Base-by-base conservation (phyloP, 495 filamentous ascomycete genomes). In the Achaetomiella virescens region DNA sequence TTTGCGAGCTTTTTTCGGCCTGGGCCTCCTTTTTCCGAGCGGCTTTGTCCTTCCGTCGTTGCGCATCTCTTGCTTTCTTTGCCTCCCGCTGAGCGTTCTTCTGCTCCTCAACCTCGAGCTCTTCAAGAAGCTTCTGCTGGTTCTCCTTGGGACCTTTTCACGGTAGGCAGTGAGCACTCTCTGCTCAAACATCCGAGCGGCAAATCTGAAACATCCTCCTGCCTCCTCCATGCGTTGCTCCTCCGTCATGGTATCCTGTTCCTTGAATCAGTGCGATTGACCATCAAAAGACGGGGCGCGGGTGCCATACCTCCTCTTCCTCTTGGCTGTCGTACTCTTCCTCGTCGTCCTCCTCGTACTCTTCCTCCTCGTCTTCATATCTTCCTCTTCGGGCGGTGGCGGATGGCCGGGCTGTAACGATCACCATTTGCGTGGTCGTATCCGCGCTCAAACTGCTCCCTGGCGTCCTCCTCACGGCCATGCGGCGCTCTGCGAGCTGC, bases 181-280 rank as follows among this genome's bases (percentile, higher is more conserved):
- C 69, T 97, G 95, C 70, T 99, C 93, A 67, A 99, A 99, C 93
- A 99, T 99, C 59, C 93, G 82, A 37, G 93, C 93, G 49, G 93
- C 93, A 71, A 99, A 99, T 99, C 69, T 99, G 93, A 68, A 99
- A 99, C 93, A 99, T 99, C 56, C 93, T 80, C 47, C 95, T 82
- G 46, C 93, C 93, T 75, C 93, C 66, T 99, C 90, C 93, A 99
- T 97, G 33, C 93, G 88, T 72, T 99, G 92, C 68, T 95, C 89
- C 73, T 97, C 92, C 14, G 90, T 96, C 89, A 97, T 95, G 27
- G 88, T 82, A 64, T 95, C 90, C 93, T 97, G 67, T 37, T 52
- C 48, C 41, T 56, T 55, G 48, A 18, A 70, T 75, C 66, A 79
- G 67, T 57, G 25, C 21, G 5, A n/a, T 21, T 33, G 17, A 22